These are phyloP conservation scores for Cercophora samala DNA, from an alignment of 495 filamentous ascomycete genomes.

Conservation along the genomic window DNA sequence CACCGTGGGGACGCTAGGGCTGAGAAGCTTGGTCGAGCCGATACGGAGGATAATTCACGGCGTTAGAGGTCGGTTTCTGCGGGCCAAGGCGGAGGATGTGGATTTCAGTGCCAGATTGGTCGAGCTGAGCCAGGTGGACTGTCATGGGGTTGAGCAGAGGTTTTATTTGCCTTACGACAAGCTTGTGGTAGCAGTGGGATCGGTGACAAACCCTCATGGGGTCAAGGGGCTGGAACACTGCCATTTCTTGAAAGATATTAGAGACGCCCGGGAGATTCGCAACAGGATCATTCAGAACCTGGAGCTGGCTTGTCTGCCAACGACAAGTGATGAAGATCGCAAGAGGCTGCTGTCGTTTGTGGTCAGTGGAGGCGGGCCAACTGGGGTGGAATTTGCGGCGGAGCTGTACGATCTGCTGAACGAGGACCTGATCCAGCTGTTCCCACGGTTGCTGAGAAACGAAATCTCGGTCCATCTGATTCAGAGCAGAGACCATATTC, in stretches of 20 bases:
- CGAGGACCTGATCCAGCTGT: slow-evolving; percentile 80
- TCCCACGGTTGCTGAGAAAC: slow-evolving; percentile 86
- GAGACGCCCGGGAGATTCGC: slow-evolving; percentile 83
- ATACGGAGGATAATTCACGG: slow-evolving; percentile 76
- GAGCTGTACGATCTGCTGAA: slow-evolving; percentile 96
- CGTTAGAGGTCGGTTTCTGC: slow-evolving; percentile 84
- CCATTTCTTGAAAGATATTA: slow-evolving; percentile 89
- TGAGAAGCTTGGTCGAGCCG: slow-evolving; percentile 88
- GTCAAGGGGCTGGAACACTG: slow-evolving; percentile 94
- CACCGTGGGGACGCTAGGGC: slow-evolving; percentile 90
- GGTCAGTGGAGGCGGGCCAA: slow-evolving; percentile 90
- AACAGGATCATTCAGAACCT: slow-evolving; percentile 90
- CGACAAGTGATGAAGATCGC: slow-evolving; percentile 85
- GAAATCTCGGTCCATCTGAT: slow-evolving; percentile 98
- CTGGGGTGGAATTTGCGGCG: slow-evolving; percentile 95
- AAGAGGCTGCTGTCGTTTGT: slow-evolving; percentile 89
- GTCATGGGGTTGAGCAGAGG: slow-evolving; percentile 62
- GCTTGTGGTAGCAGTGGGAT: slow-evolving; percentile 91
- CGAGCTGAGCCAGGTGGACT: slow-evolving; percentile 72
- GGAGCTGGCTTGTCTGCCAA: slow-evolving; percentile 89
- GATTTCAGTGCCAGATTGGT: slow-evolving; percentile 89
- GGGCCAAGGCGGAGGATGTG: slow-evolving; percentile 78
- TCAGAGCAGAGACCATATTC: slow-evolving; percentile 86
- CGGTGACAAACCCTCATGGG: slow-evolving; percentile 89
- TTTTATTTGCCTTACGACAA: slow-evolving; percentile 99